phyloP scores from a whole-genome alignment of 768 basidiomycete genomes.

The Mycena vulgaris region DNA sequence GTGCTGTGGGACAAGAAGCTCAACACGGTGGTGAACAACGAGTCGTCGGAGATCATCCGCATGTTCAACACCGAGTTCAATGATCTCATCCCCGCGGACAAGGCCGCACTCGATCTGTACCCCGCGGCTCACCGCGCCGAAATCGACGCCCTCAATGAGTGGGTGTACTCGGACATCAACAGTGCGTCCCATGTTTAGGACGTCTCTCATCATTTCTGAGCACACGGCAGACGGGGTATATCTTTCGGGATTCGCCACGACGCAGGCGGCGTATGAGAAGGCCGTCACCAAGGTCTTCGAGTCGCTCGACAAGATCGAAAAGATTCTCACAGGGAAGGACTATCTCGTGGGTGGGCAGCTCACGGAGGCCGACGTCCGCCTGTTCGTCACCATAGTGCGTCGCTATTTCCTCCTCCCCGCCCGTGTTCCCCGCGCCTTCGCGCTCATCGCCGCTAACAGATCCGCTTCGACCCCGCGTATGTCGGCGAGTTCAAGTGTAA shows the following conservation, averaged over 20 bases:
- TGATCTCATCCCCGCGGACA: conserved; percentile 71
- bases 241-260: conserved; percentile 83
- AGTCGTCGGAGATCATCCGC: conserved; percentile 94
- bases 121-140: conserved; percentile 63
- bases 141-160: conserved; percentile 89
- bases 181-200: conserved; percentile 62
- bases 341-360: conserved; percentile 87
- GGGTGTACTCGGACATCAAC: conserved; percentile 89
- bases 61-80: conserved; percentile 93
- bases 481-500: conserved; percentile 95
- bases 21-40: conserved; percentile 94
- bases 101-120: conserved; percentile 54
- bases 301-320: conserved; percentile 86
- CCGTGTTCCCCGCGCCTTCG: neutral
- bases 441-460: conserved; percentile 52
- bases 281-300: conserved; percentile 84
- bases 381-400: conserved; percentile 89
- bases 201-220: neutral
- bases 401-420: conserved; percentile 45
- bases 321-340: conserved; percentile 80
- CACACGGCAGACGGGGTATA: neutral
- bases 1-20: conserved; percentile 93
- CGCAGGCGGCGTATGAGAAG: conserved; percentile 84
- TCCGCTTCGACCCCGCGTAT: conserved; percentile 94
- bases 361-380: conserved; percentile 88